phyloP scores from a whole-genome alignment of 2,329 filamentous ascomycete genomes.

The Epichloe baconii region DNA sequence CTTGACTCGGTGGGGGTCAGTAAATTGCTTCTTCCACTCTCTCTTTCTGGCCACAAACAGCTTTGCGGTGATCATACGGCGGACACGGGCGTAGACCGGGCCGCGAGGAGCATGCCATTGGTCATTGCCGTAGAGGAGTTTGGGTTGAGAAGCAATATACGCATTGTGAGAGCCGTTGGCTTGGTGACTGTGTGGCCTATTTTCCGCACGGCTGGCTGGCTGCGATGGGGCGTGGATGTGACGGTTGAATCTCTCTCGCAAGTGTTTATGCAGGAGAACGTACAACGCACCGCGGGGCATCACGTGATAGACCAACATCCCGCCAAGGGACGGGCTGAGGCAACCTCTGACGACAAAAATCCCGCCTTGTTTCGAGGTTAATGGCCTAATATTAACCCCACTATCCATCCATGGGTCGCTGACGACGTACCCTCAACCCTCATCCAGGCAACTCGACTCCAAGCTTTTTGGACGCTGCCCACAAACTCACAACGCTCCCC shows the following conservation, averaged over 20 bases:
- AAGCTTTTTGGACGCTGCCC: constrained; percentile 5
- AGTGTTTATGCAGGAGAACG: too few relatives aligned
- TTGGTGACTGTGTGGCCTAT: too few relatives aligned
- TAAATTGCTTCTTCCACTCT: neutral
- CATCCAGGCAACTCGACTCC: neutral
- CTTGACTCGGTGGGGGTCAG: constrained; percentile 29
- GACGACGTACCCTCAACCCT: constrained; percentile 6
- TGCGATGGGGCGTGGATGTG: too few relatives aligned
- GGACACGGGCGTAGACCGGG: constrained; percentile 14
- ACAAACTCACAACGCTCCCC: constrained; percentile 3
- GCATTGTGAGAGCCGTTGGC: neutral
- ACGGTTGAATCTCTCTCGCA: too few relatives aligned
- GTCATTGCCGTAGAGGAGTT: constrained; percentile 69
- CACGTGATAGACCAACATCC: constrained; percentile 20
- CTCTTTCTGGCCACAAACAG: neutral
- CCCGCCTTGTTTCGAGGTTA: neutral
- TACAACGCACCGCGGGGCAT: constrained; percentile 16
- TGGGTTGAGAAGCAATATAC: constrained; percentile 62
- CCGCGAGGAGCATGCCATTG: constrained; percentile 35
- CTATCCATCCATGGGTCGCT: constrained; percentile 4
- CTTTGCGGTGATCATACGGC: constrained; percentile 8
- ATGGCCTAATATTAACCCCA: constrained; percentile 15
- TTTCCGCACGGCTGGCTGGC: too few relatives aligned
- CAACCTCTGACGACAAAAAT: too few relatives aligned
- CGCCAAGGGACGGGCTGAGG: neutral